Evolutionary conservation across 345 rosid species (phyloP), one percentile per base, ranked within the genome.

Genomic region (Populus simonii): DNA sequence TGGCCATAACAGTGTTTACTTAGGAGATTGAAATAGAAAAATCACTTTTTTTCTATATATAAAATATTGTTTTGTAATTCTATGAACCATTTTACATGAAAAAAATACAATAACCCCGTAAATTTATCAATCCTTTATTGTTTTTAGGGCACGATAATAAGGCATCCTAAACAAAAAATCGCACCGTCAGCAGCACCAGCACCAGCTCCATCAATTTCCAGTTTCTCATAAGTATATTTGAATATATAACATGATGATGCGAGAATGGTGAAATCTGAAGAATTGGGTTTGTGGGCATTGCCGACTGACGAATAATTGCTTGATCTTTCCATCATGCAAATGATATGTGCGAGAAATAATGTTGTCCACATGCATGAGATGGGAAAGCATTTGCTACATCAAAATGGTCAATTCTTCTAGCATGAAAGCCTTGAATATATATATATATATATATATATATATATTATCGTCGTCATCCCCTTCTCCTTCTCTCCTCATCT

Each of bases 301-400:
- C 35, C 67, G 68, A 38, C 68, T 69, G 57, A 39, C 53, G 17
- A 76, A 76, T 76, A 69, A 68, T 76, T 69, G 72, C 22, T 35
- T n/a, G 8, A 16, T 38, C 0, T 66, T 33, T 45, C 27, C 66
- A 68, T 68, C 67, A 53, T 76, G 39, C 68, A 76, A 39, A 18
- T 49, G 70, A 70, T 74, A 67, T 74, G 51, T 74, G 70, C 61
- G 2, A 5, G 23, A n/a, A 74, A 25, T 23, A 39, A 43, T 74
- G 43, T 6, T 43, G 23, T 49, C 66, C 71, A 66, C 66, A 76
- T 53, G 78, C 72, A 49, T 22, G 31, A 66, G 6, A 13, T 22
- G 25, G 61, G 23, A 23, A 33, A 13, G 8, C 69, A 39, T 59
- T 55, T 57, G 27, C 76, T 31, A 6, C 47, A 55, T 57, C n/a